Evolutionary conservation across 768 basidiomycete genomes (phyloP).

Genomic region (Hortiboletus flavorubellus): DNA sequence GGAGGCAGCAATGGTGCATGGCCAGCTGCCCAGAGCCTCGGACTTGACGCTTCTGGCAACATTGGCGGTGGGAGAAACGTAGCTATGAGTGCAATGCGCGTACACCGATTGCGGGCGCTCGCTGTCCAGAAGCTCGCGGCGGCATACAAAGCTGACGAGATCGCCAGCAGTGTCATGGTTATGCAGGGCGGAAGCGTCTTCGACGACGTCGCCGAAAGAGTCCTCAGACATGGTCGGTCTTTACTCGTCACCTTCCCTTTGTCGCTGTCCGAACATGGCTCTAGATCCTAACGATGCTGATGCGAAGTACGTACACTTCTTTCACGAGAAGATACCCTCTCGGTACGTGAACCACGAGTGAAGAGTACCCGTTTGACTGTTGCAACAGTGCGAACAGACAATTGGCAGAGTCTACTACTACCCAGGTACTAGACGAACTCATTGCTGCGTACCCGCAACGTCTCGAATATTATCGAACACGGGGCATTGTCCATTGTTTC

Average conservation of each 20-base stretch:
- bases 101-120: slow-evolving; percentile 74
- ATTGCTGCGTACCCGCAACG: slow-evolving; percentile 70
- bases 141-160: slow-evolving; percentile 85
- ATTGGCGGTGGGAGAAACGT: slow-evolving; percentile 63
- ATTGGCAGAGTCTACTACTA: slow-evolving; percentile 79
- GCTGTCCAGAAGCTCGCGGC: slow-evolving; percentile 86
- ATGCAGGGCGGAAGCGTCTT: slow-evolving; percentile 94
- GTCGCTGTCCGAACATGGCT: background rate
- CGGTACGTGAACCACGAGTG: slow-evolving; percentile 47
- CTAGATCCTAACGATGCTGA: slow-evolving; percentile 74
- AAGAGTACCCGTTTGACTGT: slow-evolving; percentile 13
- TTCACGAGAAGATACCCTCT: slow-evolving; percentile 93
- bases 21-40: slow-evolving; percentile 60
- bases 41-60: slow-evolving; percentile 56
- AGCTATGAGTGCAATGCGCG: slow-evolving; percentile 80
- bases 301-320: slow-evolving; percentile 88
- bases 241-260: background rate
- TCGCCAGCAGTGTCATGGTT: slow-evolving; percentile 90
- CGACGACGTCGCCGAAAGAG: slow-evolving; percentile 87
- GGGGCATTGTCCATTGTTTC: slow-evolving; percentile 89
- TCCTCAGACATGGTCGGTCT: slow-evolving; percentile 62
- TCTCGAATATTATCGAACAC: slow-evolving; percentile 82
- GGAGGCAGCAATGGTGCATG: slow-evolving; percentile 47
- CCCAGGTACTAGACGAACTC: slow-evolving; percentile 74
- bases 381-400: slow-evolving; percentile 49